A percentile compares a stretch with the other conserved stretches of the same genome.
phyloP scores from a whole-genome alignment of 1,139 yeast genomes.

The Debaryomyces singareniensis region DNA sequence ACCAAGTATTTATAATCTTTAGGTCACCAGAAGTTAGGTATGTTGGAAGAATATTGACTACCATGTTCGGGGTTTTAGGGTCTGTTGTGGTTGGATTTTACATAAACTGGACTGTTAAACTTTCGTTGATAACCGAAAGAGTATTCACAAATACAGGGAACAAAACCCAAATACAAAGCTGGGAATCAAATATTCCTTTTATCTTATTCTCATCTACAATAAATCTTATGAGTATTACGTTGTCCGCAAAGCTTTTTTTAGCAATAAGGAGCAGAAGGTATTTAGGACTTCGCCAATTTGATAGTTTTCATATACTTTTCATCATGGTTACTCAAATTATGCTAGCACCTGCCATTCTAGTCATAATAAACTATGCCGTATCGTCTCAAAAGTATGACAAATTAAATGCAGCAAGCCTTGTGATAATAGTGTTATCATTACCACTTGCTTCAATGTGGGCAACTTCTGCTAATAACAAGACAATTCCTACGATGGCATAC shows the following conservation, averaged over 20 bases:
- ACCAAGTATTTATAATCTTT: constrained; percentile 68
- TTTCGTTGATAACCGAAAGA: constrained; percentile 10
- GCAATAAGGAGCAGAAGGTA: constrained; percentile 70
- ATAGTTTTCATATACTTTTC: constrained; percentile 69
- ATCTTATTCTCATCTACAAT: constrained; percentile 68
- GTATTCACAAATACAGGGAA: constrained; percentile 6
- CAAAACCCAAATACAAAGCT: constrained; percentile 8
- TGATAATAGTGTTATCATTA: constrained; percentile 51
- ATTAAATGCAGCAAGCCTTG: constrained; percentile 17
- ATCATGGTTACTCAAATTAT: constrained; percentile 82
- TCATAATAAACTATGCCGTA: constrained; percentile 43
- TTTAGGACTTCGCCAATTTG: constrained; percentile 77
- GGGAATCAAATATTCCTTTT: constrained; percentile 44
- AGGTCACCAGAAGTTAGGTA: constrained; percentile 40
- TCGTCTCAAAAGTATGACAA: constrained; percentile 9
- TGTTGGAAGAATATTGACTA: constrained; percentile 34
- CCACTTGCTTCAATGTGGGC: constrained; percentile 93
- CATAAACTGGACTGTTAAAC: constrained; percentile 26
- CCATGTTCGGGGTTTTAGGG: constrained; percentile 37
- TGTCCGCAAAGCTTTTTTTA: constrained; percentile 52
- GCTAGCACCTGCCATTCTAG: constrained; percentile 66
- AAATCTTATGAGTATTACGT: constrained; percentile 51
- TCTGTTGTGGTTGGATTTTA: constrained; percentile 48
- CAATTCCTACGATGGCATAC: constrained; percentile 11
- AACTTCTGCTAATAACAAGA: constrained; percentile 43